Evolutionary conservation across 495 filamentous ascomycete species (phyloP).

Genomic region (Lepraria neglecta): DNA sequence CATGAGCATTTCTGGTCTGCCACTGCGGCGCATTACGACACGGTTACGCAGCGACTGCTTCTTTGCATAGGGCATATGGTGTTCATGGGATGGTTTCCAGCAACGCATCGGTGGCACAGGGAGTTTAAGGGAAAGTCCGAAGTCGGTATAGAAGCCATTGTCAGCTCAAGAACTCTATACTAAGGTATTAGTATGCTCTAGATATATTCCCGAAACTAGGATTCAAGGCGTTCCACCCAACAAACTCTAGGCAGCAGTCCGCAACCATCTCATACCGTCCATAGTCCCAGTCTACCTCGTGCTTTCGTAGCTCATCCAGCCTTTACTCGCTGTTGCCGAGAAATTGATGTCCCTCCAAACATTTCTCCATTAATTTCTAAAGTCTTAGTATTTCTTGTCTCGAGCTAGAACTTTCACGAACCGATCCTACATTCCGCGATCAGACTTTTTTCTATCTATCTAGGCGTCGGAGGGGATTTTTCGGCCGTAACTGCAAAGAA

Average conservation of each 20-base stretch:
- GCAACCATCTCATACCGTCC: too few species aligned
- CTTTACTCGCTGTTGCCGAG: background rate
- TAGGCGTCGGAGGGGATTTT: too few species aligned
- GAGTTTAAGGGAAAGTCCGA: background rate
- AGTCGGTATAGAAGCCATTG: background rate
- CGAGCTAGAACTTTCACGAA: conserved; percentile 13
- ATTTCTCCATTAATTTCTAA: background rate
- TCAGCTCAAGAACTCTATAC: conserved; percentile 1
- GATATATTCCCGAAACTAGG: background rate
- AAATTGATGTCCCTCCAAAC: background rate
- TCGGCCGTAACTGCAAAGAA: too few species aligned
- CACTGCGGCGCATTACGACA: conserved; percentile 8
- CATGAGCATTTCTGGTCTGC: background rate
- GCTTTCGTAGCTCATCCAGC: too few species aligned
- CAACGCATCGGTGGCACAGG: conserved; percentile 2
- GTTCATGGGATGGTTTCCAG: background rate
- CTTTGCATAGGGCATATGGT: conserved; percentile 8
- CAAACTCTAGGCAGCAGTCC: too few species aligned
- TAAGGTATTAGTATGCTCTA: background rate
- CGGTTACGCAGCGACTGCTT: conserved; percentile 17
- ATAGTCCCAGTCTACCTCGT: too few species aligned
- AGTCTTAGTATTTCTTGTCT: conserved; percentile 39
- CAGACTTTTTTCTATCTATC: too few species aligned
- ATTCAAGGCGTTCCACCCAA: too few species aligned
- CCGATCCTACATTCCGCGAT: too few species aligned